Base-by-base conservation (phyloP, 1,139 yeast species). In the Schwanniomyces etchellsii region DNA sequence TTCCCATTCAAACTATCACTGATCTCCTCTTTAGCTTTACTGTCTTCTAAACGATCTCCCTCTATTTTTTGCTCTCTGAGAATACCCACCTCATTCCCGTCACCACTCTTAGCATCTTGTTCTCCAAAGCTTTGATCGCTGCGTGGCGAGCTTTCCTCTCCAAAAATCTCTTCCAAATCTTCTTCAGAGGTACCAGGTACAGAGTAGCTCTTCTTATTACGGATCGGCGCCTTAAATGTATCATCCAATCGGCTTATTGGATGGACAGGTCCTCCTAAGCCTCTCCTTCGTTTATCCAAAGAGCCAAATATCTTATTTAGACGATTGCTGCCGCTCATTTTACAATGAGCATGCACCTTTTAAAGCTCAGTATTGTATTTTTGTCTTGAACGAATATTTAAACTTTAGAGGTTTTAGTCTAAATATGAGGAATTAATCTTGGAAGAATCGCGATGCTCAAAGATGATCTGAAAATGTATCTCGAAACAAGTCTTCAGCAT, bases 301-400 rank as follows among this genome's bases (percentile, higher is more conserved):
- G 35, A 32, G 32, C 26, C 26, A 22, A 32, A 32, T 24, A 14
- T 25, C 15, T 32, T 32, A 21, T 26, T 32, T 17, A 32, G 26
- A 17, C 31, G 35, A 20, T 26, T 22, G 16, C 27, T 27, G 20
- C 32, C 29, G 29, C 32, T 30, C 32, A 30, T 30, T 7, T 18
- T 18, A 7, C n/a, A n/a, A 18, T 20, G 28, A 24, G 29, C 5
- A 11, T 16, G 12, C n/a, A 16, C 14, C 21, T n/a, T 18, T 9
- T 18, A 9, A 18, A 9, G 21, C 21, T 18, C 10, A 18, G n/a
- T n/a, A n/a, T n/a, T n/a, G n/a, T n/a, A n/a, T n/a, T n/a, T n/a
- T n/a, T n/a, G n/a, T n/a, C n/a, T n/a, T n/a, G n/a, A n/a, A n/a
- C n/a, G n/a, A n/a, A n/a, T n/a, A n/a, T n/a, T n/a, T n/a, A n/a